Evolutionary conservation across 257 asterid genomes (phyloP), one percentile per base, ranked within the genome.

Genomic region (Nicotiana undulata): DNA sequence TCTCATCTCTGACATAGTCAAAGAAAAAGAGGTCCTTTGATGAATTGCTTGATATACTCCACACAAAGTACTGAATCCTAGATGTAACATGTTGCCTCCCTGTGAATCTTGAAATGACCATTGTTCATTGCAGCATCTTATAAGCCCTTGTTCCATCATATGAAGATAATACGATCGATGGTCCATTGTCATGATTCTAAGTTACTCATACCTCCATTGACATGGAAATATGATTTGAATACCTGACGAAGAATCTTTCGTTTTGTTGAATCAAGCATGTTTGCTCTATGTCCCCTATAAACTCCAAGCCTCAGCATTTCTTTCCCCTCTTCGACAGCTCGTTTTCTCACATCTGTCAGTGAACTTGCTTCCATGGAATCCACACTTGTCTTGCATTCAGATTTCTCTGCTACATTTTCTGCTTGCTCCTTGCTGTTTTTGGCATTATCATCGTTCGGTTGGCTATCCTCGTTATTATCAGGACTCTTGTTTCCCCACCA

Each of bases 401-500:
- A 72, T 83, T 67, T 81, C 37, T 79, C 81, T 37, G 9, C 83
- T 6, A 31, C 2, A 6, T 53, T 68, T 26, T 40, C 59, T 46
- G 67, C 34, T 20, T 40, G 72, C 18, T 76, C 52, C 32, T 59
- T 49, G 37, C 74, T 67, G 63, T 64, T 74, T 16, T 76, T 49
- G 0, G 11, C 53, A 26, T 40, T 40, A n/a, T 55, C 85, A 31
- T 80, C 78, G 55, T 44, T 61, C 60, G 10, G 24, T 53, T 37
- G 28, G 82, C 20, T 76, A 61, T 82, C 63, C 31, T 10, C 66
- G 77, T 77, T 84, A 32, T 63, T 84, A 40, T 3, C 70, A 24
- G 76, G 44, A 61, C 79, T 63, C 64, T 79, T 77, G 82, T 83
- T 86, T 83, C 90, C 97, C 96, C 98, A 93, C 98, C 97, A 93